These are phyloP conservation scores for Candida andamanensis DNA, from an alignment of 805 yeast genomes.

Conservation along the genomic window DNA sequence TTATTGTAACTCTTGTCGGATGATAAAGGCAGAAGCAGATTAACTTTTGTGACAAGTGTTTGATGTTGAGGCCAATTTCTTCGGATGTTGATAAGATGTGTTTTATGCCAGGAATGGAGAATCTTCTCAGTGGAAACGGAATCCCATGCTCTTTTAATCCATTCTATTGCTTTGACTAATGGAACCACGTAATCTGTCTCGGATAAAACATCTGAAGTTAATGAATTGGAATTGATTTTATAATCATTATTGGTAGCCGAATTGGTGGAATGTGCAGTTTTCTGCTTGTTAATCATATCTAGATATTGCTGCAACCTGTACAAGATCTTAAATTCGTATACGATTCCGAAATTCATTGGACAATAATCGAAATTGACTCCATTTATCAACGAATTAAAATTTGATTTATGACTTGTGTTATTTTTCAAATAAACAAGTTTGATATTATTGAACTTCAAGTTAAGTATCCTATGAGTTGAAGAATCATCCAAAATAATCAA, in stretches of 20 bases:
- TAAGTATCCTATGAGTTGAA: constrained; percentile 53
- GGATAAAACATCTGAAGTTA: constrained; percentile 26
- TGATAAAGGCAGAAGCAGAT: neutral
- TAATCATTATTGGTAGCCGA: constrained; percentile 1
- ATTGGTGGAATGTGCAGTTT: constrained; percentile 6
- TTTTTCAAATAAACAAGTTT: constrained; percentile 34
- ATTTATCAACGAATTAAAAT: constrained; percentile 27
- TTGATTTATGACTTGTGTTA: constrained; percentile 33
- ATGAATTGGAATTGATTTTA: constrained; percentile 5
- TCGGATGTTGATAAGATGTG: constrained; percentile 26
- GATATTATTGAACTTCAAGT: constrained; percentile 33
- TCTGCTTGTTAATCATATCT: constrained; percentile 36
- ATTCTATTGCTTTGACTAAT: constrained; percentile 51
- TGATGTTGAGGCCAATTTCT: constrained; percentile 23
- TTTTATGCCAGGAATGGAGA: constrained; percentile 29
- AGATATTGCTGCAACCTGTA: constrained; percentile 56
- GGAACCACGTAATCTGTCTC: constrained; percentile 44
- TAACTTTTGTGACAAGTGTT: neutral
- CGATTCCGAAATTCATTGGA: constrained; percentile 62
- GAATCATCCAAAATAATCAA: constrained; percentile 56
- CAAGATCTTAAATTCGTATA: constrained; percentile 54
- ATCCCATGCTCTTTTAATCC: constrained; percentile 57
- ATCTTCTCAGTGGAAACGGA: constrained; percentile 28
- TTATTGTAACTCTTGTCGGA: constrained; percentile 32
- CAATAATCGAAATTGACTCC: constrained; percentile 50